These are phyloP conservation scores for Striga hermonthica DNA, from an alignment of 305 asterid genomes.

Conservation along the genomic window DNA sequence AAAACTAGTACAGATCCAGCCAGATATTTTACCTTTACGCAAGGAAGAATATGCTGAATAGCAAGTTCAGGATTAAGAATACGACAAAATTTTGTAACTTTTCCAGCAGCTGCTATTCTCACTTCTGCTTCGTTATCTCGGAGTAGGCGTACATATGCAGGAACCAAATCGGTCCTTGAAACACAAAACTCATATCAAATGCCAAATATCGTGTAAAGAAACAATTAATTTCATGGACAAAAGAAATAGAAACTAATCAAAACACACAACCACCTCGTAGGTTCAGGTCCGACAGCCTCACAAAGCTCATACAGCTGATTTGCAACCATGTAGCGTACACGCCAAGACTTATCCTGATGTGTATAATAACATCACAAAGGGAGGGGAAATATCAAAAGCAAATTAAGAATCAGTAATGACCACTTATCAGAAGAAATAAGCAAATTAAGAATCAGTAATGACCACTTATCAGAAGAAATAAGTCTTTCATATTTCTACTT, in stretches of 20 bases:
- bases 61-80: conserved; percentile 72
- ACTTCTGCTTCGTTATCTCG: conserved; percentile 98
- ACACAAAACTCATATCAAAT: conserved; percentile 28
- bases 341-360: conserved; percentile 78
- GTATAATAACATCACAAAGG: neutral
- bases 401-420: conserved; percentile 10
- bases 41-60: conserved; percentile 80
- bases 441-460: neutral
- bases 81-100: conserved; percentile 75
- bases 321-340: conserved; percentile 88
- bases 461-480: neutral
- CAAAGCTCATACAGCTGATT: conserved; percentile 78
- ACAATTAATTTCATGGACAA: conserved; percentile 7
- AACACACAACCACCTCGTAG: conserved; percentile 49
- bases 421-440: conserved; percentile 11
- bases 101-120: conserved; percentile 91
- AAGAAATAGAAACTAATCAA: neutral
- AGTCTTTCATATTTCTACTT: neutral
- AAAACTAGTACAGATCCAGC: conserved; percentile 22
- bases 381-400: neutral
- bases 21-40: conserved; percentile 66
- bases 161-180: conserved; percentile 81
- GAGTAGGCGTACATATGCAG: conserved; percentile 92
- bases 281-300: conserved; percentile 81
- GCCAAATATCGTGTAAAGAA: conserved; percentile 12